A percentile compares a stretch with the other conserved stretches of the same genome.
phyloP scores from a whole-genome alignment of 2,329 filamentous ascomycete species.

The Penicillium concentricum region DNA sequence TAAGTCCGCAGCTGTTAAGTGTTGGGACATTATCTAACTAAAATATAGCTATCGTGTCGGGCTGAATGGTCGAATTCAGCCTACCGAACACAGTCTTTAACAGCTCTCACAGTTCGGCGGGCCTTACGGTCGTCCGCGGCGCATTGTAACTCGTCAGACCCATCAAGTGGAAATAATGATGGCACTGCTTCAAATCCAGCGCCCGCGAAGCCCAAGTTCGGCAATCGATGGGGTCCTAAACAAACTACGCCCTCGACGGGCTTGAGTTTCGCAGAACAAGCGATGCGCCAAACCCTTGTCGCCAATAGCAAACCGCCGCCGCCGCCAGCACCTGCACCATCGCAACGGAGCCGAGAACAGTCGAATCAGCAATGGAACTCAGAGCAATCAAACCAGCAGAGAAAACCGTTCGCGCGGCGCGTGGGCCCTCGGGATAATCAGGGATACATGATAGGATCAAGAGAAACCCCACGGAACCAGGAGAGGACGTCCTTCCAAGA shows the following conservation, averaged over 20 bases:
- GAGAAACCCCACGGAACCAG: background rate
- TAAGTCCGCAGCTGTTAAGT: slow-evolving; percentile 12
- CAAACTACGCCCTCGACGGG: slow-evolving; percentile 20
- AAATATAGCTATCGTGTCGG: slow-evolving; percentile 37
- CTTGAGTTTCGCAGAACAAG: slow-evolving; percentile 34
- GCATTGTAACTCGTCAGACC: slow-evolving; percentile 28
- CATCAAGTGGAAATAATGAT: slow-evolving; percentile 22
- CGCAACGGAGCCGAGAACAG: background rate
- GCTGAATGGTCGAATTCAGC: slow-evolving; percentile 41
- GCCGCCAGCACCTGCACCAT: background rate
- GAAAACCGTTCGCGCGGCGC: background rate
- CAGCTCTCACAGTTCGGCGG: slow-evolving; percentile 28
- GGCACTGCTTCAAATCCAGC: slow-evolving; percentile 12
- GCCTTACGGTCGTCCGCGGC: slow-evolving; percentile 35
- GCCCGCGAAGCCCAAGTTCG: slow-evolving; percentile 28
- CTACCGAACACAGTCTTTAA: slow-evolving; percentile 23
- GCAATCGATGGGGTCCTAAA: slow-evolving; percentile 24
- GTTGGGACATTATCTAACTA: background rate
- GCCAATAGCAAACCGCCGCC: slow-evolving; percentile 15
- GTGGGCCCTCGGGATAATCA: background rate
- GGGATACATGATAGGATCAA: background rate
- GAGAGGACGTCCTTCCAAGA: background rate
- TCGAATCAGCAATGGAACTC: background rate
- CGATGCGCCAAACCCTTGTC: slow-evolving; percentile 31
- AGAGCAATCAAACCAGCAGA: background rate